phyloP scores from a whole-genome alignment of 164 flowering plant genomes.

The Tinospora cordifolia region DNA sequence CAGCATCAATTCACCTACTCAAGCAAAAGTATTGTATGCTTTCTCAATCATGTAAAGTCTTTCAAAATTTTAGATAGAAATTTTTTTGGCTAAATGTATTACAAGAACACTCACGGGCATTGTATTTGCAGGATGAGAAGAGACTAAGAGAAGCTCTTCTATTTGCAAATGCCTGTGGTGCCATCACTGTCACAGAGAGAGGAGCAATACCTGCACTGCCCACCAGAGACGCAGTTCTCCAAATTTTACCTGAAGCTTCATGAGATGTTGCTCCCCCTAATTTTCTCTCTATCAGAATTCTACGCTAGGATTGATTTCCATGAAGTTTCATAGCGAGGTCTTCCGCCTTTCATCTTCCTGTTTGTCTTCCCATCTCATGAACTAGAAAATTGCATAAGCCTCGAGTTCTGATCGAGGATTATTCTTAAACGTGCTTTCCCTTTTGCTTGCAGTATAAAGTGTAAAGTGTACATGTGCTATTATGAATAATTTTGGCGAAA shows the following conservation, averaged over 20 bases:
- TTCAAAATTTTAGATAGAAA: no score
- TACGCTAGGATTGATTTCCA: not conserved
- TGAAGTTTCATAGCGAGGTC: no score
- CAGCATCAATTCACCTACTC: no score
- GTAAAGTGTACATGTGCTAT: not conserved
- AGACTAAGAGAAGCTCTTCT: conserved; percentile 56
- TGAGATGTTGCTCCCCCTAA: conserved; percentile 13
- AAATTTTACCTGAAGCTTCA: conserved; percentile 20
- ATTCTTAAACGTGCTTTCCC: not conserved
- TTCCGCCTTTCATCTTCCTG: no score
- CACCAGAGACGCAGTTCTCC: conserved; percentile 42
- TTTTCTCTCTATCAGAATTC: conserved; percentile 9
- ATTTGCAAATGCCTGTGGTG: conserved; percentile 89
- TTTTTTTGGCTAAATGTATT: not conserved
- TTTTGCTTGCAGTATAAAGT: not conserved
- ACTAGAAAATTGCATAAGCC: not conserved
- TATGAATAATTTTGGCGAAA: not conserved
- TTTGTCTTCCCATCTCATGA: not conserved
- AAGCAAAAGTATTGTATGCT: no score
- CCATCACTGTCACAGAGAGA: conserved; percentile 63
- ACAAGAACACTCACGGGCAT: not conserved
- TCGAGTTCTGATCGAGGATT: not conserved
- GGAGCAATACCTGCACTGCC: conserved; percentile 68
- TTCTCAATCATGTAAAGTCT: no score
- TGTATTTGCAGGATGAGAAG: conserved; percentile 59